Base-by-base conservation (phyloP, 208 protist species). In the Wallacemonas sp. region DNA sequence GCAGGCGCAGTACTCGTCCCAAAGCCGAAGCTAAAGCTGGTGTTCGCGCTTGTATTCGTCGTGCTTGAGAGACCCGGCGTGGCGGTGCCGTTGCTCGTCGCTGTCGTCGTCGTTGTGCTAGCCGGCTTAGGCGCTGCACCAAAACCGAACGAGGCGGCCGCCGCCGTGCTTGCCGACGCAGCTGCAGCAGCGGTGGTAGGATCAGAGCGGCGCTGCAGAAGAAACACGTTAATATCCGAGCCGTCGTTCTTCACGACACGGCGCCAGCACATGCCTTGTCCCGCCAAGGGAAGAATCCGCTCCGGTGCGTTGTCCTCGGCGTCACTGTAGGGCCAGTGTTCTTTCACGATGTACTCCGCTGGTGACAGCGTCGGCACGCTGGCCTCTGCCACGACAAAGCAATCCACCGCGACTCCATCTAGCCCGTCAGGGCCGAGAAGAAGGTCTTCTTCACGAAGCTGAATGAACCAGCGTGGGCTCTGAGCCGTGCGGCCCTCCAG, bases 221-320 rank as follows among this genome's bases (percentile, higher is more conserved):
- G 62, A 65, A 72, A 95, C 8, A 72, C 75, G 53, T 93, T 95
- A 62, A 92, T 91, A 49, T 86, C 72, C 27, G 41, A 71, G 22
- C 84, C 82, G 66, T 92, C 83, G 33, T 84, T 74, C 49, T 85
- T 82, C 26, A 90, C 79, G 12, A 95, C 83, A 24, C 78, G 76
- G 1, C 75, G 70, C 87, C 90, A 95, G 54, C 78, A 83, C 86
- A 95, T 91, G 17, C 53, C 41, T 67, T 93, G 90, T 0, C 72
- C 82, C 31, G 65, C 76, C 33, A 95, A 64, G 28, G 81, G 77
- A 31, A 92, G 62, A 70, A 95, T 91, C 38, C 86, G 86, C 72
- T 95, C 90, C 26, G 90, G 90, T 11, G 86, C 84, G 69, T 93
- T 93, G 74, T 95, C 90, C 73, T 95, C 86, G 21, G 75, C 65